phyloP scores from a whole-genome alignment of 768 basidiomycete genomes.

The Boletus tylopilopsis region DNA sequence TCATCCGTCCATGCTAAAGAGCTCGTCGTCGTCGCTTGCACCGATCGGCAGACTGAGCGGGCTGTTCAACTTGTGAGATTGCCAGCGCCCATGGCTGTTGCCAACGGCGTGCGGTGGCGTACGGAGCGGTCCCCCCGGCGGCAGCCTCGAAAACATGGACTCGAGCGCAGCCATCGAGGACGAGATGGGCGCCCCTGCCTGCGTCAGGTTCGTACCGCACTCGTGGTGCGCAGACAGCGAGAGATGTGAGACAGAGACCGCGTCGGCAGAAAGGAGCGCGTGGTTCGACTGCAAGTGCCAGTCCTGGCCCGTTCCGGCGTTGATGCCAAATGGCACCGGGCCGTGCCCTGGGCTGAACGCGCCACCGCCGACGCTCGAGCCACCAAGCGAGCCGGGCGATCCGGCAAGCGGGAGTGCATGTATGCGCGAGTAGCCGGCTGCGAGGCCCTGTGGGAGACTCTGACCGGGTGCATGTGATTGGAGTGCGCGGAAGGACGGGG shows the following conservation, averaged over 20 bases:
- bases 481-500: conserved; percentile 73
- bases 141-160: conserved; percentile 50
- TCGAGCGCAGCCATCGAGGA: conserved; percentile 38
- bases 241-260: conserved; percentile 14
- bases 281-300: conserved; percentile 29
- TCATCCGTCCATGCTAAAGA: conserved; percentile 68
- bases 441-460: conserved; percentile 87
- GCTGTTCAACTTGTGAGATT: conserved; percentile 42
- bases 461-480: conserved; percentile 89
- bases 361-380: conserved; percentile 25
- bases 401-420: conserved; percentile 59
- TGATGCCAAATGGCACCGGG: conserved; percentile 29
- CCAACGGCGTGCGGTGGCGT: conserved; percentile 22
- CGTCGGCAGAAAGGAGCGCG: conserved; percentile 16
- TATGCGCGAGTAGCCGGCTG: conserved; percentile 86
- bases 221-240: conserved; percentile 27
- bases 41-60: conserved; percentile 60
- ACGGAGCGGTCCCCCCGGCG: conserved; percentile 25
- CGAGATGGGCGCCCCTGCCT: conserved; percentile 8
- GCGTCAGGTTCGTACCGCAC: background rate
- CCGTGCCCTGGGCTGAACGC: conserved; percentile 32
- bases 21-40: conserved; percentile 53
- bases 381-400: conserved; percentile 34
- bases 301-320: conserved; percentile 24
- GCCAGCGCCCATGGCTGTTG: conserved; percentile 32